Percentiles rank a stretch among this genome's conserved stretches.
Conservation (phyloP, 495 filamentous ascomycete genomes). For the Bacidia gigantensis region DNA sequence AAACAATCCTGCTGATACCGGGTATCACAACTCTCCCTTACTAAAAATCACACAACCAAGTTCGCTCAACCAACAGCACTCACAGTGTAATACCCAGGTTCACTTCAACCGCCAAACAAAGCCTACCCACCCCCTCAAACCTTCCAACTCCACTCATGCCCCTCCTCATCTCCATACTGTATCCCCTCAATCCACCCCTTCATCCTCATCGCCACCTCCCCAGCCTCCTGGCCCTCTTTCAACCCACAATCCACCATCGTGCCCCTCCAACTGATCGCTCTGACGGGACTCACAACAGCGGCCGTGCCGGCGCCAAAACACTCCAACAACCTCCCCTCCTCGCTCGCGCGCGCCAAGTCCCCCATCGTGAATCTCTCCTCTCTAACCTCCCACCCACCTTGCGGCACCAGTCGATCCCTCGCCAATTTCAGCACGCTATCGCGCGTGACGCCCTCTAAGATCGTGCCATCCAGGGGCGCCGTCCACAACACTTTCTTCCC, state of each 20-base stretch:
- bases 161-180: conserved; percentile 88
- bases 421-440: conserved; percentile 78
- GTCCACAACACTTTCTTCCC: conserved; percentile 85
- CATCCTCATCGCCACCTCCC: conserved; percentile 69
- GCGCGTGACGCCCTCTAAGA: conserved; percentile 84
- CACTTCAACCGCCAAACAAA: too few species aligned
- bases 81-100: too few species aligned
- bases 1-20: too few species aligned
- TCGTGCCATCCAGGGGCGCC: conserved; percentile 91
- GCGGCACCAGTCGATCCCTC: conserved; percentile 60
- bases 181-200: conserved; percentile 92
- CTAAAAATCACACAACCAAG: too few species aligned
- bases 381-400: conserved; percentile 76
- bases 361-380: conserved; percentile 86
- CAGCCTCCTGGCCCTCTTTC: conserved; percentile 65
- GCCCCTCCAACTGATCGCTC: conserved; percentile 74
- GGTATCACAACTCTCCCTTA: too few species aligned
- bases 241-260: conserved; percentile 66
- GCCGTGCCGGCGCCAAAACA: conserved; percentile 91
- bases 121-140: conserved; percentile 4
- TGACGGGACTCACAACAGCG: conserved; percentile 57
- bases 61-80: too few species aligned
- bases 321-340: conserved; percentile 78
- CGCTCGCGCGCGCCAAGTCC: conserved; percentile 62
- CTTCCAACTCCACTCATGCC: conserved; percentile 60